Conservation (phyloP, 495 filamentous ascomycete genomes). For the Lineolata rhizophorae region DNA sequence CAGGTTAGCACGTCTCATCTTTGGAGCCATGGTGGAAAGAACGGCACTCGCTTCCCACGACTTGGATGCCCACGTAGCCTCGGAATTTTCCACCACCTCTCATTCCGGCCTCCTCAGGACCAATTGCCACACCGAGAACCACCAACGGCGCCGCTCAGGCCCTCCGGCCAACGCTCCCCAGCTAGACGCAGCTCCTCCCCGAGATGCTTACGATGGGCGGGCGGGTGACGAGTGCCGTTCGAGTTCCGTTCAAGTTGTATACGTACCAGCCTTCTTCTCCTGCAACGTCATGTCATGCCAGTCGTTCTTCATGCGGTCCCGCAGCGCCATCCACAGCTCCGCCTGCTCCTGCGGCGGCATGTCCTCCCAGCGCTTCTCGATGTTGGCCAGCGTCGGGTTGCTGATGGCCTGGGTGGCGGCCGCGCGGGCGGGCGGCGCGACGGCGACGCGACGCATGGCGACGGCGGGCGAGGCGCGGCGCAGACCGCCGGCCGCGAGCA, state of each 20-base stretch:
- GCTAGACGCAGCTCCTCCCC: too few relatives aligned
- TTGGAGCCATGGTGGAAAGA: too few relatives aligned
- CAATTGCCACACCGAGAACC: too few relatives aligned
- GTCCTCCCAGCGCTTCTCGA: conserved; percentile 97
- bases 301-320: conserved; percentile 94
- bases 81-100: too few relatives aligned
- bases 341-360: conserved; percentile 98
- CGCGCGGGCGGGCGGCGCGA: conserved; percentile 20
- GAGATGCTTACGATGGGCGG: too few relatives aligned
- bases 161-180: too few relatives aligned
- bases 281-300: conserved; percentile 85
- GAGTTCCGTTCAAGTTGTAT: too few relatives aligned
- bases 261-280: conserved; percentile 98
- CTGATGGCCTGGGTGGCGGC: conserved; percentile 77
- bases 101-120: too few relatives aligned
- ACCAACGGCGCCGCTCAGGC: too few relatives aligned
- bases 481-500: background rate
- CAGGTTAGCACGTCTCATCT: too few relatives aligned
- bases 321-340: conserved; percentile 90
- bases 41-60: conserved; percentile 5
- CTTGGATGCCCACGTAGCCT: too few relatives aligned
- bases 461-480: background rate
- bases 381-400: conserved; percentile 89
- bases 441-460: background rate
- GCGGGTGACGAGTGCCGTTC: too few relatives aligned